Conservation (phyloP, 768 basidiomycete species). For the Tremella yokohamensis region DNA sequence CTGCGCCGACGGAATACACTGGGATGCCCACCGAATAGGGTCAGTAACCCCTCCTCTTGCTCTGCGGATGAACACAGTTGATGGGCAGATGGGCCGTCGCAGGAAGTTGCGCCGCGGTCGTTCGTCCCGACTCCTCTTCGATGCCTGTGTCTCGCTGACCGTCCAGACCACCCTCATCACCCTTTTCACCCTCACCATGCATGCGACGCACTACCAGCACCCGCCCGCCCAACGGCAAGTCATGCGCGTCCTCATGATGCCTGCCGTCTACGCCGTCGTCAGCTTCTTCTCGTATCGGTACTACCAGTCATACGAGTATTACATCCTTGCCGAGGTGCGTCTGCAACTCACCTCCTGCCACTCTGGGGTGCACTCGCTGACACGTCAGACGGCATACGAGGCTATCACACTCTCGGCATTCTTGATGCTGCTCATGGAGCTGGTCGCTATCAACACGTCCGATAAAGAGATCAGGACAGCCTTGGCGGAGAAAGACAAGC, state of each 20-base stretch:
- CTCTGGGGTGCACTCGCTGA: not conserved
- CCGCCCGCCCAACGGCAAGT: conserved; percentile 35
- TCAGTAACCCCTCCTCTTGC: too few relatives aligned
- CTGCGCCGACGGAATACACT: conserved; percentile 30
- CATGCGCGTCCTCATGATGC: conserved; percentile 35
- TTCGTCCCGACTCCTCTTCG: conserved; percentile 9
- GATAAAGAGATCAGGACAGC: conserved; percentile 65
- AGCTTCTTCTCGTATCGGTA: conserved; percentile 42
- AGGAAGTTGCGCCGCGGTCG: conserved; percentile 38
- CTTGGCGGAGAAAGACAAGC: conserved; percentile 74
- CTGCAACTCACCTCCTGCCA: not conserved
- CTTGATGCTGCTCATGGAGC: conserved; percentile 77
- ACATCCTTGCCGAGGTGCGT: conserved; percentile 32
- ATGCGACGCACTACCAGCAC: conserved; percentile 39
- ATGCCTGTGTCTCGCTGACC: not conserved
- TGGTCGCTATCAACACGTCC: conserved; percentile 67
- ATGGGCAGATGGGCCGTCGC: conserved; percentile 29
- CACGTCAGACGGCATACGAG: conserved; percentile 52
- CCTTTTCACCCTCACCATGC: conserved; percentile 34
- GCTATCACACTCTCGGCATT: conserved; percentile 82
- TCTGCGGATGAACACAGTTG: not conserved
- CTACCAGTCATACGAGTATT: conserved; percentile 38
- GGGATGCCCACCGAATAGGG: conserved; percentile 36
- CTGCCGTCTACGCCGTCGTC: conserved; percentile 29
- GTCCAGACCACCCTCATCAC: conserved; percentile 39